These are phyloP conservation scores for Candida multigemmis DNA, from an alignment of 805 yeast genomes.

Conservation along the genomic window DNA sequence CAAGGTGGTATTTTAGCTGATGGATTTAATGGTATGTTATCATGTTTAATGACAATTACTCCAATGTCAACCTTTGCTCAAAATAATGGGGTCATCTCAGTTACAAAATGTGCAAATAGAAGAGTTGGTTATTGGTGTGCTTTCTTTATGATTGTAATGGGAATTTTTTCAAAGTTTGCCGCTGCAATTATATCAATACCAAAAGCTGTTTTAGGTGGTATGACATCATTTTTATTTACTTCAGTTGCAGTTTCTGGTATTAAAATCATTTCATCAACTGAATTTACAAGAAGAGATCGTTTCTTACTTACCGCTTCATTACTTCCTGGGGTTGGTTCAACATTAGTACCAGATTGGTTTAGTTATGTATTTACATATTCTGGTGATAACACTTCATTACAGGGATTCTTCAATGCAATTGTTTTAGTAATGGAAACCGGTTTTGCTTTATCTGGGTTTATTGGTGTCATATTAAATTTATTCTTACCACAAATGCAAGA, in stretches of 20 bases:
- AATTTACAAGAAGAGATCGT: slow-evolving; percentile 66
- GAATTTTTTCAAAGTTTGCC: slow-evolving; percentile 77
- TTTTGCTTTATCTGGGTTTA: slow-evolving; percentile 60
- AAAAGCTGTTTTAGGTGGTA: slow-evolving; percentile 60
- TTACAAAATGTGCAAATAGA: slow-evolving; percentile 87
- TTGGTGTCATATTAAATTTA: slow-evolving; percentile 54
- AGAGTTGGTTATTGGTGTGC: slow-evolving; percentile 74
- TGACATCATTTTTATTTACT: slow-evolving; percentile 71
- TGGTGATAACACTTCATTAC: slow-evolving; percentile 48
- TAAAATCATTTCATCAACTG: slow-evolving; percentile 51
- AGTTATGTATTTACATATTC: slow-evolving; percentile 51
- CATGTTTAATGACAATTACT: slow-evolving; percentile 76
- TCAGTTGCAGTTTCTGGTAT: slow-evolving; percentile 73
- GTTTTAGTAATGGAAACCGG: slow-evolving; percentile 65
- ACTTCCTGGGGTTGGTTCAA: slow-evolving; percentile 60
- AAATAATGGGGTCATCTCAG: slow-evolving; percentile 88
- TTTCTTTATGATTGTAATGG: slow-evolving; percentile 77
- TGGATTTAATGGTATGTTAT: slow-evolving; percentile 70
- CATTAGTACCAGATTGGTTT: slow-evolving; percentile 60
- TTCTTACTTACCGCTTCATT: slow-evolving; percentile 60
- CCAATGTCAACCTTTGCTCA: slow-evolving; percentile 92
- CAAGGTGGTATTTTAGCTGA: slow-evolving; percentile 93
- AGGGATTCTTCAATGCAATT: slow-evolving; percentile 62
- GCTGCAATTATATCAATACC: slow-evolving; percentile 71
- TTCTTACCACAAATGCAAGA: slow-evolving; percentile 52